phyloP scores from a whole-genome alignment of 768 basidiomycete species.

The Tylopilus plumbeoviolaceoides region DNA sequence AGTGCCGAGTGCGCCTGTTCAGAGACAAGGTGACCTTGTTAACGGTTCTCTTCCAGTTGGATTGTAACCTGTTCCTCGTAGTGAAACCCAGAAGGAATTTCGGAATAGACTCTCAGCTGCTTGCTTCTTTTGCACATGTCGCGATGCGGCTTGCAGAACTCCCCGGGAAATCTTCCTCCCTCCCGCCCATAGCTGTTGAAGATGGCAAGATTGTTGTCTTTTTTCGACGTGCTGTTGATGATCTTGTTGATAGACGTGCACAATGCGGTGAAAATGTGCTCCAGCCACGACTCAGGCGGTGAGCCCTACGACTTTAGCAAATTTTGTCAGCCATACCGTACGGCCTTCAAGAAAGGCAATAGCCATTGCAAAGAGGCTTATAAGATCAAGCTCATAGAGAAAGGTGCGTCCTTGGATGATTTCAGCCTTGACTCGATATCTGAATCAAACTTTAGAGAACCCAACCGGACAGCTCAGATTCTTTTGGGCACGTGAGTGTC shows the following conservation, averaged over 20 bases:
- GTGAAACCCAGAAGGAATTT: too few species aligned
- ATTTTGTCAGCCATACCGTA: neutral
- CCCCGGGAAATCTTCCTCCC: neutral
- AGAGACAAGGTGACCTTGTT: too few species aligned
- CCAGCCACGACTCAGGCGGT: too few species aligned
- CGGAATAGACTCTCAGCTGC: too few species aligned
- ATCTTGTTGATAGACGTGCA: neutral
- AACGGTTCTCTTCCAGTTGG: too few species aligned
- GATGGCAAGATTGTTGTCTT: neutral
- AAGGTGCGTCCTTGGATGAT: neutral
- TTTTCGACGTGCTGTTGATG: neutral
- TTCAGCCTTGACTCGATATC: neutral
- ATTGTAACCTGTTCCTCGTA: too few species aligned
- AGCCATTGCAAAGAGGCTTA: conserved; percentile 8
- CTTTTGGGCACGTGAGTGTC: conserved; percentile 12
- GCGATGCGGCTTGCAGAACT: too few species aligned
- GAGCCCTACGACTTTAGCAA: neutral
- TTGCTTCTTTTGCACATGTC: too few species aligned
- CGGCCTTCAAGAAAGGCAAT: neutral
- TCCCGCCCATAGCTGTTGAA: neutral
- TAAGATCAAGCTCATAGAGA: neutral
- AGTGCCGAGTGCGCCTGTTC: too few species aligned
- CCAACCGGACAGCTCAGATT: conserved; percentile 2
- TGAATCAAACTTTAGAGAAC: neutral
- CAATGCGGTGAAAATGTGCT: neutral